Percentiles rank a stretch among this genome's conserved stretches.
These are phyloP conservation scores for Trichoderma virens DNA, from an alignment of 495 filamentous ascomycete species.

Conservation along the genomic window DNA sequence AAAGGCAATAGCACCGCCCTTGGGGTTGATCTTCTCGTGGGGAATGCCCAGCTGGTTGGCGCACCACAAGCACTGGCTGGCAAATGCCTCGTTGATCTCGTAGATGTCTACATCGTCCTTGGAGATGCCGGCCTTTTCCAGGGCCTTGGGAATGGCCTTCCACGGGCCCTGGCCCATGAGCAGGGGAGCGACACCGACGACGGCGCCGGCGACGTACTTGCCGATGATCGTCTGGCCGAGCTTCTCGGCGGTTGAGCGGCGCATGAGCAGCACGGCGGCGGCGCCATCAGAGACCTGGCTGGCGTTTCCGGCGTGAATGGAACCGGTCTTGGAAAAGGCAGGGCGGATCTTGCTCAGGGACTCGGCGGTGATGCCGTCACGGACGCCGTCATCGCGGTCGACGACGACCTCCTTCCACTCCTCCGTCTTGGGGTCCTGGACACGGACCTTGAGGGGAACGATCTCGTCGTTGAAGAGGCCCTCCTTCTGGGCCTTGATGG, in stretches of 20 bases:
- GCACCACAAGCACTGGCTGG: constrained; percentile 91
- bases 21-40: constrained; percentile 82
- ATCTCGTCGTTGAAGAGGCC: constrained; percentile 95
- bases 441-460: constrained; percentile 72
- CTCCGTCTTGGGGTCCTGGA: constrained; percentile 80
- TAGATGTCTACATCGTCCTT: constrained; percentile 93
- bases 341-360: constrained; percentile 80
- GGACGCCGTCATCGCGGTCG: constrained; percentile 77
- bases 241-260: constrained; percentile 79
- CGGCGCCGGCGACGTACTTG: constrained; percentile 76
- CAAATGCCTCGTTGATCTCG: constrained; percentile 99
- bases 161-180: constrained; percentile 96
- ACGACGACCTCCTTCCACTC: constrained; percentile 83
- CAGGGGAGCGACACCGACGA: constrained; percentile 85
- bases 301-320: constrained; percentile 94
- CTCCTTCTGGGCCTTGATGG: constrained; percentile 70
- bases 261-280: constrained; percentile 92
- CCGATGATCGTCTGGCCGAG: constrained; percentile 81
- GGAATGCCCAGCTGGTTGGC: constrained; percentile 78
- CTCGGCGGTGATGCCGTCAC: constrained; percentile 78
- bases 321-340: constrained; percentile 85
- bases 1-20: constrained; percentile 98
- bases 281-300: constrained; percentile 94
- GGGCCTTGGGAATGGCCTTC: constrained; percentile 89
- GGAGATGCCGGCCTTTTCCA: constrained; percentile 75